Percentiles rank a stretch among this genome's conserved stretches.
These are phyloP conservation scores for Boletus rubropictus DNA, from an alignment of 768 basidiomycete species.

Conservation along the genomic window DNA sequence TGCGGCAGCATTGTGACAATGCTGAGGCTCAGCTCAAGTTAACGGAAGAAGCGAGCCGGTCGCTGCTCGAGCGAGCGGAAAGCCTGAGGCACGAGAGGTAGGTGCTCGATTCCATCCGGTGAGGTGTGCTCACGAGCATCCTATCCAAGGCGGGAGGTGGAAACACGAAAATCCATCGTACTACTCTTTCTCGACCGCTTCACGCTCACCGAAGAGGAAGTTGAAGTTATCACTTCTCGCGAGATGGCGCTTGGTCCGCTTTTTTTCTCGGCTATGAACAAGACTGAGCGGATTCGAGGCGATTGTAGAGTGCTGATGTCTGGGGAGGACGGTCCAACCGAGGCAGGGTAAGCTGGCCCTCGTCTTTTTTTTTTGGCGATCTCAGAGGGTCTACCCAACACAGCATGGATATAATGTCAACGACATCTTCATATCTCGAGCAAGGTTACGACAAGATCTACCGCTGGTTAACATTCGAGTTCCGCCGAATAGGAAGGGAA, in stretches of 20 bases:
- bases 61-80: constrained; percentile 77
- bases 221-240: constrained; percentile 67
- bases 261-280: constrained; percentile 86
- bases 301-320: constrained; percentile 86
- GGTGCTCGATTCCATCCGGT: constrained; percentile 8
- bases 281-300: constrained; percentile 71
- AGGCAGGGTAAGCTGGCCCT: constrained; percentile 55
- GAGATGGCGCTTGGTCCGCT: constrained; percentile 67
- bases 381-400: neutral
- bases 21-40: constrained; percentile 71
- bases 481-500: constrained; percentile 72
- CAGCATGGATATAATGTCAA: constrained; percentile 85
- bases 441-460: constrained; percentile 86
- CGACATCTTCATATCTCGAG: constrained; percentile 77
- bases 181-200: constrained; percentile 78
- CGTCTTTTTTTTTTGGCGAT: neutral
- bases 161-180: constrained; percentile 69
- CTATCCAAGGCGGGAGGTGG: constrained; percentile 54
- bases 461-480: constrained; percentile 81
- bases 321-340: constrained; percentile 74
- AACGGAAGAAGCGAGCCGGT: constrained; percentile 72
- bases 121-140: neutral
- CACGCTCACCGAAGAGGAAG: constrained; percentile 71
- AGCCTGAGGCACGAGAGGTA: constrained; percentile 71
- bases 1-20: constrained; percentile 79